Conservation (phyloP, 495 filamentous ascomycete genomes). For the Xylaria longipes region DNA sequence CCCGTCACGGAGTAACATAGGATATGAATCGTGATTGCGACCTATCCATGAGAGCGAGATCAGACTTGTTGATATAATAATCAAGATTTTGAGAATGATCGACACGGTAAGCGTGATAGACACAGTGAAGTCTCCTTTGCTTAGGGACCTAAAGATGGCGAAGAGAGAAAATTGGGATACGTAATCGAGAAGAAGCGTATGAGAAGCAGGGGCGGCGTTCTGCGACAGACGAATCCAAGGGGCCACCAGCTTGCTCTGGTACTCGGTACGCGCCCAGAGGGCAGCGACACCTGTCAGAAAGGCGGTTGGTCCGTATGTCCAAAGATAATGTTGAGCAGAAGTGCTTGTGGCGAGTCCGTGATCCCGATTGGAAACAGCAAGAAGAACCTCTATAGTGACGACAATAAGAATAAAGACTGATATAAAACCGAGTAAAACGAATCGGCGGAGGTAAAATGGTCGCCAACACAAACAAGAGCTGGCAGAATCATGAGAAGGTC, state of each 20-base stretch:
- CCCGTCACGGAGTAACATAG: background rate
- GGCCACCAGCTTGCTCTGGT: slow-evolving; percentile 36
- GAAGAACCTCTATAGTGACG: slow-evolving; percentile 26
- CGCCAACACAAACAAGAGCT: background rate
- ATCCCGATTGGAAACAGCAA: slow-evolving; percentile 26
- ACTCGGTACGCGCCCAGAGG: slow-evolving; percentile 39
- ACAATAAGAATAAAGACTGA: background rate
- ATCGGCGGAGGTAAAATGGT: slow-evolving; percentile 42
- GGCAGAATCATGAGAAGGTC: background rate
- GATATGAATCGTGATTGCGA: background rate
- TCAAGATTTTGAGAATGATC: slow-evolving; percentile 27
- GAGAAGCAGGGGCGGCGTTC: slow-evolving; percentile 22
- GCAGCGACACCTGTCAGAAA: slow-evolving; percentile 36
- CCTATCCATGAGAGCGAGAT: slow-evolving; percentile 29
- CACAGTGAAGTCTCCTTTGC: slow-evolving; percentile 33
- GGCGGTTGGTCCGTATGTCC: slow-evolving; percentile 45
- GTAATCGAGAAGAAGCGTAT: slow-evolving; percentile 41
- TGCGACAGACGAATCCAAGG: slow-evolving; percentile 36
- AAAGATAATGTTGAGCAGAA: slow-evolving; percentile 35
- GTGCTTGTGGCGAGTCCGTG: slow-evolving; percentile 25
- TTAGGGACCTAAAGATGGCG: slow-evolving; percentile 23
- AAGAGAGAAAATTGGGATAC: slow-evolving; percentile 16
- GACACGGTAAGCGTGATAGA: slow-evolving; percentile 27
- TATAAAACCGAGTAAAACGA: slow-evolving; percentile 13
- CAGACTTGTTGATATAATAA: slow-evolving; percentile 33